These are phyloP conservation scores for Narthecium ossifragum DNA, from an alignment of 106 monocot genomes.

Conservation along the genomic window DNA sequence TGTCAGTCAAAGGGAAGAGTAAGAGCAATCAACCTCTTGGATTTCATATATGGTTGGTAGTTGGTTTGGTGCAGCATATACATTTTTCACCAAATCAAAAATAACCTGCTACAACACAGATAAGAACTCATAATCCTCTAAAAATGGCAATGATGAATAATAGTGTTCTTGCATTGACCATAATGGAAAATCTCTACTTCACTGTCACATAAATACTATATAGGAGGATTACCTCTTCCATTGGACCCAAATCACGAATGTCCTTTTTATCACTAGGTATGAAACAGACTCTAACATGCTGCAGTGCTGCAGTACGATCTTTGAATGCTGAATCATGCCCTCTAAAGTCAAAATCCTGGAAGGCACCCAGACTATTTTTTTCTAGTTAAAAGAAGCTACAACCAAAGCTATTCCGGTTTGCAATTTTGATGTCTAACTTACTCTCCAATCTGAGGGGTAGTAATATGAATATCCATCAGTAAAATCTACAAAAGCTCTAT, in stretches of 20 bases:
- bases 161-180: too few relatives aligned
- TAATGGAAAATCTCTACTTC: neutral
- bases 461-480: slow-evolving; percentile 81
- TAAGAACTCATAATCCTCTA: too few relatives aligned
- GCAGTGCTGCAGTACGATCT: slow-evolving; percentile 69
- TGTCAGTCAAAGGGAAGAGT: too few relatives aligned
- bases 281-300: slow-evolving; percentile 79
- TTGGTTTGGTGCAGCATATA: slow-evolving; percentile 85
- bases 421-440: slow-evolving; percentile 16
- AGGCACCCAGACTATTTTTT: too few relatives aligned
- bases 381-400: neutral
- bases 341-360: slow-evolving; percentile 72
- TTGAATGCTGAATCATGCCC: slow-evolving; percentile 94
- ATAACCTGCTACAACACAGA: slow-evolving; percentile 52
- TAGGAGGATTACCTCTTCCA: slow-evolving; percentile 75
- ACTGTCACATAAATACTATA: neutral
- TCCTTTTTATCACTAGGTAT: slow-evolving; percentile 77
- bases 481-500: slow-evolving; percentile 66
- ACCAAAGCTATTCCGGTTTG: neutral
- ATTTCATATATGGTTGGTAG: slow-evolving; percentile 66
- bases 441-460: slow-evolving; percentile 93
- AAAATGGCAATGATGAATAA: too few relatives aligned
- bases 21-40: slow-evolving; percentile 65
- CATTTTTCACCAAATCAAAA: slow-evolving; percentile 68
- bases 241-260: slow-evolving; percentile 71